These are phyloP conservation scores for Candida nitratophila DNA, from an alignment of 805 yeast genomes.

Conservation along the genomic window DNA sequence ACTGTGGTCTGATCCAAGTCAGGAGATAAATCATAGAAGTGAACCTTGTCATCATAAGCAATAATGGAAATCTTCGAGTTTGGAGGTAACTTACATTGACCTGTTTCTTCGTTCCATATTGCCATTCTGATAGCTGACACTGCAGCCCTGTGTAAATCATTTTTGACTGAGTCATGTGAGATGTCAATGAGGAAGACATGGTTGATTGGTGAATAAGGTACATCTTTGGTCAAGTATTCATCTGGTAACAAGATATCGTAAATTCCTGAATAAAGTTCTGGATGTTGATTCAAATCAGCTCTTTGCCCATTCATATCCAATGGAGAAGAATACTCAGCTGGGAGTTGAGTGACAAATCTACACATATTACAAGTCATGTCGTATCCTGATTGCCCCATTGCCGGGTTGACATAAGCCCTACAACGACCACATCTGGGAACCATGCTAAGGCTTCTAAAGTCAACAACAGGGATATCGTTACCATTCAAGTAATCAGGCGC, in stretches of 20 bases:
- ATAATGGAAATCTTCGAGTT: slow-evolving; percentile 60
- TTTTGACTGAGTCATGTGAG: slow-evolving; percentile 48
- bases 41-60: slow-evolving; percentile 66
- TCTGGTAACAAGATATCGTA: slow-evolving; percentile 79
- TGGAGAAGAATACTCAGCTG: slow-evolving; percentile 59
- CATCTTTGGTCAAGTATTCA: slow-evolving; percentile 51
- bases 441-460: slow-evolving; percentile 47
- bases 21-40: slow-evolving; percentile 63
- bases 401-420: slow-evolving; percentile 83
- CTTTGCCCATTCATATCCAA: slow-evolving; percentile 57
- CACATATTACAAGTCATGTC: slow-evolving; percentile 82
- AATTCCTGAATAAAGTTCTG: slow-evolving; percentile 77
- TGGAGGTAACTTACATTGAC: slow-evolving; percentile 23
- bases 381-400: slow-evolving; percentile 60
- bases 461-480: slow-evolving; percentile 59
- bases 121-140: slow-evolving; percentile 65
- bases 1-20: slow-evolving; percentile 49
- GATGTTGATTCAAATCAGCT: slow-evolving; percentile 54
- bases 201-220: slow-evolving; percentile 44
- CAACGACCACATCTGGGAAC: slow-evolving; percentile 92
- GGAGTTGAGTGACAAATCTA: slow-evolving; percentile 62
- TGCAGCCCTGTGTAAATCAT: slow-evolving; percentile 53
- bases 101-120: slow-evolving; percentile 28
- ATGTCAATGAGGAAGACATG: slow-evolving; percentile 73
- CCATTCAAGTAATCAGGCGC: slow-evolving; percentile 50